Evolutionary conservation across 1,139 yeast species (phyloP).

Genomic region (Ogataea hybrid): DNA sequence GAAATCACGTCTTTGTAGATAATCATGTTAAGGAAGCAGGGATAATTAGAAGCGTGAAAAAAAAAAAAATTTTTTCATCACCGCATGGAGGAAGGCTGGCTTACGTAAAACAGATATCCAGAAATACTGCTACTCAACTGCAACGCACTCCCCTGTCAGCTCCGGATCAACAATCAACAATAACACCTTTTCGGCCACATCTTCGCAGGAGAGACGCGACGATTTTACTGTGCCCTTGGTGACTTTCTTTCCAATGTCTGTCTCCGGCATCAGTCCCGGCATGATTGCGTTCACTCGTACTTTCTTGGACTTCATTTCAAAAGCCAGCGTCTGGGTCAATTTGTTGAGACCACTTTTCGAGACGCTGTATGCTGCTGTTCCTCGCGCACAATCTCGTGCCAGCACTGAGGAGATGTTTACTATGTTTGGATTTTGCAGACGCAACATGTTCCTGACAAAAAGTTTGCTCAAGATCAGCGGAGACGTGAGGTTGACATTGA

Average conservation of each 20-base stretch:
- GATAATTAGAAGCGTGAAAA: slow-evolving; percentile 8
- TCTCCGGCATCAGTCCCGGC: slow-evolving; percentile 72
- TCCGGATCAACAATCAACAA: slow-evolving; percentile 33
- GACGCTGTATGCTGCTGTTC: slow-evolving; percentile 77
- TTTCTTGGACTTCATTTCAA: slow-evolving; percentile 51
- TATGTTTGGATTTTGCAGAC: slow-evolving; percentile 36
- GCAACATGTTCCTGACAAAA: slow-evolving; percentile 48
- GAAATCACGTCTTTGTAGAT: slow-evolving; percentile 73
- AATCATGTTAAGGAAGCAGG: slow-evolving; percentile 23
- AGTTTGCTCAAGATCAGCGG: slow-evolving; percentile 60
- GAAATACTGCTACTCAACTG: slow-evolving; percentile 2
- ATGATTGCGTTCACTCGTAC: slow-evolving; percentile 63
- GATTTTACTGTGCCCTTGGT: slow-evolving; percentile 32
- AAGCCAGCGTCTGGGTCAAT: slow-evolving; percentile 61
- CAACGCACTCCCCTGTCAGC: slow-evolving; percentile 41
- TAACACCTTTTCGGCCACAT: slow-evolving; percentile 28
- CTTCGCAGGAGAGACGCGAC: slow-evolving; percentile 19
- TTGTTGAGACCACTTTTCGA: slow-evolving; percentile 76
- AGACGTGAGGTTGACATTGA: slow-evolving; percentile 62
- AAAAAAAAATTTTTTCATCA: slow-evolving; percentile 6
- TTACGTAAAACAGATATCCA: slow-evolving; percentile 1
- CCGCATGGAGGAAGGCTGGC: neutral
- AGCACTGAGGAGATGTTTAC: slow-evolving; percentile 76
- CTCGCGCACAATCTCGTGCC: slow-evolving; percentile 49
- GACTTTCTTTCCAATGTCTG: slow-evolving; percentile 61